Base-by-base conservation (phyloP, 257 asterid species). In the Solanum boliviense region DNA sequence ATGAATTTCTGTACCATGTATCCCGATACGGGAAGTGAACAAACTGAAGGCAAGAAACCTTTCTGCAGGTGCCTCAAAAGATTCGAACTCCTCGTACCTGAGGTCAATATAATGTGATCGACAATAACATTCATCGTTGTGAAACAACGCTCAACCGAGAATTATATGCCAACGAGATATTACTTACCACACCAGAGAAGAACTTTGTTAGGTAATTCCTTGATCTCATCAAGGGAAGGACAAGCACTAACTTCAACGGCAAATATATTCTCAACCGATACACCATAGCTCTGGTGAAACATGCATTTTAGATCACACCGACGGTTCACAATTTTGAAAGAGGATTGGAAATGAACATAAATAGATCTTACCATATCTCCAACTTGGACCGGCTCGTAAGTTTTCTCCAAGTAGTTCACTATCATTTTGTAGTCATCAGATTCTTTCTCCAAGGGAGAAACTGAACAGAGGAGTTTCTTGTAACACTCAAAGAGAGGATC, bases 151-250 rank as follows among this genome's bases (percentile, higher is more conserved):
- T 29, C 68, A 10, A 29, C 3, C 70, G 0, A 46, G 41, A 81
- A 46, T 0, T 46, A 18, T 27, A 27, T 29, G 41, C 70, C 41
- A 44, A 15, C 1, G 11, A 46, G 68, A 46, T 4, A 46, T 27
- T 48, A 48, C 98, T 23, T 82, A 96, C 99, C 99, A 91, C 99
- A 95, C 98, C 98, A 97, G 3, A 97, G 90, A 29, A 97, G 92
- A 86, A 91, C 90, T 87, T 95, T 95, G 92, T 97, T 94, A 0
- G 97, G 96, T 25, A 91, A 89, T 88, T 86, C 90, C 90, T 92
- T 94, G 41, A 97, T 92, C 60, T 95, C 95, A 1, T 95, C 94
- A 12, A 87, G 88, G 1, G 98, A 95, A 25, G 98, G 98, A 35
- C 98, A 89, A 74, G 98, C 95, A 68, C 96, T 92, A 58, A 68